Evolutionary conservation across 164 flowering plant genomes (phyloP).

Genomic region (Berberis thunbergii): DNA sequence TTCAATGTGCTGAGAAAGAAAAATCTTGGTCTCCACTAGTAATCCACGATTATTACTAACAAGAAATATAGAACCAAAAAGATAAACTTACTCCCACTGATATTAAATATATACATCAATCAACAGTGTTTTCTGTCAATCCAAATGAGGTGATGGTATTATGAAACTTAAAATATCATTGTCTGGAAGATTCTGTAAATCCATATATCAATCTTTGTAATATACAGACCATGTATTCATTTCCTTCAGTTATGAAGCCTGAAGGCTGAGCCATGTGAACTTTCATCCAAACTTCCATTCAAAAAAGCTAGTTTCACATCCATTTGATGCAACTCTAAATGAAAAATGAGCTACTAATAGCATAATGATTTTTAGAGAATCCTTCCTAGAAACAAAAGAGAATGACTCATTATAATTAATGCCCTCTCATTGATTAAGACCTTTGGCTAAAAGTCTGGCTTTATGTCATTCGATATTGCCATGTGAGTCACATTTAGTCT

Average conservation of each 20-base stretch:
- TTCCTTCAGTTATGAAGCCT: too few relatives aligned
- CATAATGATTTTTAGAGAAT: background rate
- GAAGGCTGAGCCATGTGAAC: too few relatives aligned
- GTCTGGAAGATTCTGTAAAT: background rate
- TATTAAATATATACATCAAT: too few relatives aligned
- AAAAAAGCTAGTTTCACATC: background rate
- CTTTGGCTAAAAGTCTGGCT: background rate
- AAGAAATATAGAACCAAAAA: too few relatives aligned
- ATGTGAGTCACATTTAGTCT: background rate
- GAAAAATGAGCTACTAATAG: background rate
- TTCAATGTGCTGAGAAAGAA: background rate
- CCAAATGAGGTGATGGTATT: too few relatives aligned
- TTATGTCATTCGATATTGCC: background rate
- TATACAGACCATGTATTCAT: background rate
- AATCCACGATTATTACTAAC: too few relatives aligned
- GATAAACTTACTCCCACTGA: too few relatives aligned
- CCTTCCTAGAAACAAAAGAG: background rate
- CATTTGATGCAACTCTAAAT: background rate
- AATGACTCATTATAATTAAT: conserved; percentile 1
- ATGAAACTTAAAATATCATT: too few relatives aligned
- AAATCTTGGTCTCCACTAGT: background rate
- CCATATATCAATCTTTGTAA: background rate
- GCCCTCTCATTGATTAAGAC: background rate
- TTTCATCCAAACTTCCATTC: too few relatives aligned
- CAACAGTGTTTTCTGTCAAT: too few relatives aligned